A percentile compares a stretch with the other conserved stretches of the same genome.
Conservation (phyloP, 306 rosid species). For the Pterocarpus macrocarpus region DNA sequence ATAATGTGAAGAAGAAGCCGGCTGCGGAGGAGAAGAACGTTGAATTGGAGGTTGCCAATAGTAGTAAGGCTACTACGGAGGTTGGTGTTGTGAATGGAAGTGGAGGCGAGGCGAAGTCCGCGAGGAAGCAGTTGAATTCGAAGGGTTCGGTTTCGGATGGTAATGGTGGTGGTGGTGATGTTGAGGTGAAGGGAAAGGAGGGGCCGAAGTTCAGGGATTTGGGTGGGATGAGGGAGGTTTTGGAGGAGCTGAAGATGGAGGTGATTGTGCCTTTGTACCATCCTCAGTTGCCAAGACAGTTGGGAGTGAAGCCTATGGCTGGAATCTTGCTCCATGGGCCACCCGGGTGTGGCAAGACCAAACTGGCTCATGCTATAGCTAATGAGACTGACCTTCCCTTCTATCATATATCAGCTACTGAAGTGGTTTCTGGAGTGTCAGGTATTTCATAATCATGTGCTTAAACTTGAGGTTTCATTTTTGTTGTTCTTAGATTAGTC, state of each 20-base stretch:
- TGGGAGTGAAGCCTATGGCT: constrained; percentile 68
- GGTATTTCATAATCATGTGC: constrained; percentile 9
- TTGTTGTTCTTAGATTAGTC: not conserved
- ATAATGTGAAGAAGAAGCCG: not conserved
- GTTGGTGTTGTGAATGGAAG: constrained; percentile 36
- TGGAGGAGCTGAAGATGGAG: constrained; percentile 75
- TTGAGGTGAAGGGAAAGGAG: constrained; percentile 57
- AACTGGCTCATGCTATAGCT: constrained; percentile 87
- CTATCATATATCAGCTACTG: constrained; percentile 76
- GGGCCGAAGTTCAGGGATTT: constrained; percentile 75
- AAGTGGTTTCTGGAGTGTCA: constrained; percentile 77
- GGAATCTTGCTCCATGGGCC: constrained; percentile 88
- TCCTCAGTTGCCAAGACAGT: constrained; percentile 58
- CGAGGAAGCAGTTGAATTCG: constrained; percentile 26
- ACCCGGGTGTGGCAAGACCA: constrained; percentile 93
- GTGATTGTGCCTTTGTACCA: constrained; percentile 68
- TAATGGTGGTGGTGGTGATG: constrained; percentile 28
- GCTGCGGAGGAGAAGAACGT: constrained; percentile 59
- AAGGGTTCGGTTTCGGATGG: constrained; percentile 33
- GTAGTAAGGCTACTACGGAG: constrained; percentile 22
- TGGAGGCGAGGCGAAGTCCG: constrained; percentile 23
- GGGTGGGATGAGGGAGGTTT: constrained; percentile 74
- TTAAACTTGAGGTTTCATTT: not conserved
- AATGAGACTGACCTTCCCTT: constrained; percentile 81
- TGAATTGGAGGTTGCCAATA: constrained; percentile 63